Base-by-base conservation (phyloP, 176 grass and related monocot genomes). In the Dactylis glomerata region DNA sequence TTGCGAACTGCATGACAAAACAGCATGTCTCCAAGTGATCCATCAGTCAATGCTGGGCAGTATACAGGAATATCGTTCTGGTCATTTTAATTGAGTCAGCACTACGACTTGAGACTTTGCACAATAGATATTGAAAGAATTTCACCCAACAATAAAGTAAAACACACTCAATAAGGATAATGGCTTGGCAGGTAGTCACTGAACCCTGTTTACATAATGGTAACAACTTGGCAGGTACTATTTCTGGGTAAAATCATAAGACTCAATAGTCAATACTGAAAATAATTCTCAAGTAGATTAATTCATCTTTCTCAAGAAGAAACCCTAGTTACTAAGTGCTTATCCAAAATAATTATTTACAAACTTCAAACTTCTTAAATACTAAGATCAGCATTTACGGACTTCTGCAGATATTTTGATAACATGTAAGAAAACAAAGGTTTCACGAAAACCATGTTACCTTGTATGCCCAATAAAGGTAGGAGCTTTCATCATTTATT, bases 1-100 rank as follows among this genome's bases (percentile, higher is more conserved):
- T 86, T 95, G 45, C 79, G 87, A 46, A 98, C 89, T 83, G 96
- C 87, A 52, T 98, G 96, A 80, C 96, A 95, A 55, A 93, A 98
- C 37, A 98, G 22, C 93, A 98, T 98, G 88, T 95, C 96, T 55
- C 96, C 96, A 24, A 98, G 77, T 83, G 96, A 98, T 85, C 96
- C 96, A 94, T 98, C 96, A 63, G 96, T 98, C 83, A 98, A 82
- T 50, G 89, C 80, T 15, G 93, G 96, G 68, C 96, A 95, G 85
- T 93, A 98, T 50, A 98, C 93, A 85, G 89, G 87, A 47, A 98
- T 93, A 59, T 83, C 80, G 76, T 95, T 93, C 96, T 98, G 83
- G 55, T 82, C 79, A 86, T 89, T 31, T 59, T 64, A 38, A 46
- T 73, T 27, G 27, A 52, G 68, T 89, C 69, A 94, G 58, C 34